A percentile compares a stretch with the other conserved stretches of the same genome.
Conservation (phyloP, 176 grass and related monocot genomes). For the Musa itinerans region DNA sequence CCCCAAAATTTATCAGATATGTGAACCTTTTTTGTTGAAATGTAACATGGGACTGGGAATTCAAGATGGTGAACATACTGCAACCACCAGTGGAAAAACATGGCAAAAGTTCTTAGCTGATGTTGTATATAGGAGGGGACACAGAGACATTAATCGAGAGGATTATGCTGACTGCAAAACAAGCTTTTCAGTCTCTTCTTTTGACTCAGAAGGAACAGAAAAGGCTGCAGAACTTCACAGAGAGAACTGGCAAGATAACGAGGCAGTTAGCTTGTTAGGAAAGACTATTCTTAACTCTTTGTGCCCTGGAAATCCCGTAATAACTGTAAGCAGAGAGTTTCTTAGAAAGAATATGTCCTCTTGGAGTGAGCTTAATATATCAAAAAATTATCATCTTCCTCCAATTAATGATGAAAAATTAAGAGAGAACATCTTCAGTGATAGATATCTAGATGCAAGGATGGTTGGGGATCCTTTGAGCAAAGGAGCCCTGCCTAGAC, state of each 20-base stretch:
- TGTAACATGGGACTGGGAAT: constrained; percentile 11
- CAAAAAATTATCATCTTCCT: constrained; percentile 63
- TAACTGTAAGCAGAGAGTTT: constrained; percentile 51
- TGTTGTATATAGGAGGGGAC: constrained; percentile 38
- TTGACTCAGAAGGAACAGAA: neutral
- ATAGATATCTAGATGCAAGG: constrained; percentile 26
- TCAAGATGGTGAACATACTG: constrained; percentile 12
- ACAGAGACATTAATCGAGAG: constrained; percentile 22
- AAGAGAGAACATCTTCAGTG: constrained; percentile 54
- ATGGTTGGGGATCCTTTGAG: constrained; percentile 11
- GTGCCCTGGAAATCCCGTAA: constrained; percentile 47
- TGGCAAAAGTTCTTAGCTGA: constrained; percentile 69
- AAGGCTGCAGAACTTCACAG: neutral
- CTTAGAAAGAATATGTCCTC: constrained; percentile 36
- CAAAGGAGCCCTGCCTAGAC: constrained; percentile 18
- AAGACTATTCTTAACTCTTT: constrained; percentile 19
- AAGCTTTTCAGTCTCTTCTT: constrained; percentile 4
- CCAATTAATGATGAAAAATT: constrained; percentile 71
- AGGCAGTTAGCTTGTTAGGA: constrained; percentile 26
- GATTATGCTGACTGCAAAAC: constrained; percentile 21
- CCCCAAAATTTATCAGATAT: constrained; percentile 18
- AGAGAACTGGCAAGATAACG: neutral
- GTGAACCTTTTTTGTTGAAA: constrained; percentile 17
- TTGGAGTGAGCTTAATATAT: constrained; percentile 79
- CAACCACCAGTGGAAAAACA: constrained; percentile 31